These are phyloP conservation scores for Pseudocercospora eumusae DNA, from an alignment of 2,329 filamentous ascomycete species.

Conservation along the genomic window DNA sequence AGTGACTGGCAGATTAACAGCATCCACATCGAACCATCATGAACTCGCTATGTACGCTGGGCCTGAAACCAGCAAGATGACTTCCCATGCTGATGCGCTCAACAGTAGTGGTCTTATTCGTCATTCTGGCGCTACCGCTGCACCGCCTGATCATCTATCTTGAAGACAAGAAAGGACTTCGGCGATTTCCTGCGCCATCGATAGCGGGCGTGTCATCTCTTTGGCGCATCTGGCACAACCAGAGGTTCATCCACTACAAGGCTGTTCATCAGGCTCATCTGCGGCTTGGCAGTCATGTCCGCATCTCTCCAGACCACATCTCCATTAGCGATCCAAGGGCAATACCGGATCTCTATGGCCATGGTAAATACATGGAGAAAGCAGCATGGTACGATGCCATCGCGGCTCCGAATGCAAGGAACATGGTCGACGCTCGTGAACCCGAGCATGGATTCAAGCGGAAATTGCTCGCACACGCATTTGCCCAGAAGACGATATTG, in stretches of 20 bases:
- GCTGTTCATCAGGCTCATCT: slow-evolving; percentile 5
- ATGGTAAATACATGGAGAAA: slow-evolving; percentile 9
- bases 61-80: too few species aligned
- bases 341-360: slow-evolving; percentile 8
- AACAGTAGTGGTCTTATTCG: not conserved
- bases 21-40: not conserved
- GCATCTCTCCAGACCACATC: slow-evolving; percentile 8
- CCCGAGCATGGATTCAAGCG: slow-evolving; percentile 7
- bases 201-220: not conserved
- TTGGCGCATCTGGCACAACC: slow-evolving; percentile 10
- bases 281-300: not conserved
- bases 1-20: not conserved
- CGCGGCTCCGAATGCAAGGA: not conserved
- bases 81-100: not conserved
- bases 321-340: slow-evolving; percentile 10
- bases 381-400: slow-evolving; percentile 10
- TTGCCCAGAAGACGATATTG: slow-evolving; percentile 6
- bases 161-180: slow-evolving; percentile 6
- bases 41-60: not conserved
- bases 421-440: slow-evolving; percentile 8
- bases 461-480: slow-evolving; percentile 8
- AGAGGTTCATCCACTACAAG: slow-evolving; percentile 1
- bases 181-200: not conserved
- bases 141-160: not conserved
- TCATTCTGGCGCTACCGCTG: not conserved